Base-by-base conservation (phyloP, 352 stramenopile genomes). In the Pythium aristosporum region DNA sequence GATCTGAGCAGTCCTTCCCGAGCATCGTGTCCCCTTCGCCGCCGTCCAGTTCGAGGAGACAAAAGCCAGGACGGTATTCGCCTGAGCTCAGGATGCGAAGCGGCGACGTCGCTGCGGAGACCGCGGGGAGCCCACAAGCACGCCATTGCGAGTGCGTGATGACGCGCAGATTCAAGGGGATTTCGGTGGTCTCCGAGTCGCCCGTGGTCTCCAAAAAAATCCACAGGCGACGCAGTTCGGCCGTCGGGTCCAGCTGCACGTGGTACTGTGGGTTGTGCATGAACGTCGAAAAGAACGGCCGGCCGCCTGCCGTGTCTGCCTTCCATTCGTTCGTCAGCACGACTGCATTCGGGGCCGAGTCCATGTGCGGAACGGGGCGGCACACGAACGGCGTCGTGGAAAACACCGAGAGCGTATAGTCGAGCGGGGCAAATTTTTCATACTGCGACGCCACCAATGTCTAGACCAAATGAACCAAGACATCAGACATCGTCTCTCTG, bases 361-460 rank as follows among this genome's bases (percentile, higher is more conserved):
- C 71, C 4, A 90, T 63, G 50, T 83, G 77, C 5, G 79, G 77
- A 18, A 89, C 77, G 0, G 74, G 69, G 21, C 77, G 66, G 65
- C 82, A 92, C 16, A 72, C 69, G 59, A 91, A 92, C n/a, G 72
- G 78, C n/a, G 75, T 69, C 6, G 88, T 95, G 3, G 87, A 91
- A 74, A 92, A 97, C 5, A 96, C 75, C 0, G 77, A 92, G 10
- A 97, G 69, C 39, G 89, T 94, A 68, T 94, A 98, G 65, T 96
- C 88, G 28, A 97, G 67, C 39, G 87, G 75, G n/a, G 85, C 75
- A 52, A 91, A 88, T 57, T 97, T 97, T 62, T 97, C 87, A 59
- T 96, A 97, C 61, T 97, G 91, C 16, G 91, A 98, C 2, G 92
- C 75, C n/a, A 98, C 89, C 8, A 98, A 71, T 5, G 88, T 97